Percentiles rank a stretch among this genome's conserved stretches.
Conservation (phyloP, 2,329 filamentous ascomycete genomes). For the Cercospora brassicicola region DNA sequence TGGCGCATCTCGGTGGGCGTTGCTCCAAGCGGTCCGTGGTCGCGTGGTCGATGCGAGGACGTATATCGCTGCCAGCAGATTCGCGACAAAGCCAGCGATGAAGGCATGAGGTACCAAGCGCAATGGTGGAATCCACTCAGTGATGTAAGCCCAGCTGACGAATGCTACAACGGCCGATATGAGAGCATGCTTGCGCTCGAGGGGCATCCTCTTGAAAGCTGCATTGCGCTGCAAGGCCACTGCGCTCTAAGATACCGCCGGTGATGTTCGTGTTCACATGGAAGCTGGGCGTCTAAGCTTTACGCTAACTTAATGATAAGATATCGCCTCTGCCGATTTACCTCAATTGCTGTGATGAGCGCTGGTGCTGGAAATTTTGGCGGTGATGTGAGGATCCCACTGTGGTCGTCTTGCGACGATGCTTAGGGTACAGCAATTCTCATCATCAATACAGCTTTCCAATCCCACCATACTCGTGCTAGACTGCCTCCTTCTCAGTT, state of each 20-base stretch:
- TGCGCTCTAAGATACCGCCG: background rate
- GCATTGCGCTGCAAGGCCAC: slow-evolving; percentile 17
- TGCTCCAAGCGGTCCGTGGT: slow-evolving; percentile 10
- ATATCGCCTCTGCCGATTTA: background rate
- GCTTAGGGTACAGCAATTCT: no score
- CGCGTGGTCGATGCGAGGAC: slow-evolving; percentile 64
- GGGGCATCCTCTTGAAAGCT: slow-evolving; percentile 54
- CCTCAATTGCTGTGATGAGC: no score
- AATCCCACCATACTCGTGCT: no score
- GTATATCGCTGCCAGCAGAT: slow-evolving; percentile 57
- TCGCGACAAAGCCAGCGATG: slow-evolving; percentile 62
- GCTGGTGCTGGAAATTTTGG: no score
- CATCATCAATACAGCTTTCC: no score
- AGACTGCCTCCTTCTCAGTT: no score
- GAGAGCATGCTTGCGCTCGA: slow-evolving; percentile 71
- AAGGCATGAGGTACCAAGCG: slow-evolving; percentile 87
- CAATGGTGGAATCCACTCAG: slow-evolving; percentile 77
- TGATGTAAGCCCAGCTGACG: slow-evolving; percentile 82
- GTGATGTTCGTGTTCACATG: background rate
- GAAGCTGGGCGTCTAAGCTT: background rate
- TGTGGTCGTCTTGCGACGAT: no score
- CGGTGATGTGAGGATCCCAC: no score
- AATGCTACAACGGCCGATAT: slow-evolving; percentile 65
- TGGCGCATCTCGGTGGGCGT: slow-evolving; percentile 14
- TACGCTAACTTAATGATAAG: background rate